These are phyloP conservation scores for Pseudozyma pruni DNA, from an alignment of 1,284 basidiomycete species.

Conservation along the genomic window DNA sequence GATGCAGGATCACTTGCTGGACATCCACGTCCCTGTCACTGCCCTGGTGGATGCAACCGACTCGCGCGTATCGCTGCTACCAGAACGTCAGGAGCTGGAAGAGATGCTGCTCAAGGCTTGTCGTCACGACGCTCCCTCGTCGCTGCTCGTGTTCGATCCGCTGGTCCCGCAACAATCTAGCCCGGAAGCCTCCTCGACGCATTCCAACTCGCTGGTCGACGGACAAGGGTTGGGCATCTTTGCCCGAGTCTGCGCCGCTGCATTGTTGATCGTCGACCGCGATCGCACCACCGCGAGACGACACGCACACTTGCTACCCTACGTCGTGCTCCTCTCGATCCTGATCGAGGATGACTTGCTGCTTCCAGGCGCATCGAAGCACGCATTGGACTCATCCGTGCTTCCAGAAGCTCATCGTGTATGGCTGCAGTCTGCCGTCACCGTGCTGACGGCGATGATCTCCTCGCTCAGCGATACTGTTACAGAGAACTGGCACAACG, in stretches of 20 bases:
- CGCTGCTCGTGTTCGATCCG: slow-evolving; percentile 40
- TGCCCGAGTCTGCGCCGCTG: slow-evolving; percentile 75
- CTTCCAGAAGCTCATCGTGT: slow-evolving; percentile 5
- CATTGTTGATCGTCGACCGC: slow-evolving; percentile 74
- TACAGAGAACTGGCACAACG: slow-evolving; percentile 47
- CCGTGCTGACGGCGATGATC: slow-evolving; percentile 36
- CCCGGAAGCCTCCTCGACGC: not conserved
- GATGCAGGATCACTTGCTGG: slow-evolving; percentile 35
- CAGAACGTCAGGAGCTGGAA: slow-evolving; percentile 18
- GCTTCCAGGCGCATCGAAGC: slow-evolving; percentile 69
- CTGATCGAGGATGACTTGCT: slow-evolving; percentile 69
- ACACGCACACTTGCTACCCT: slow-evolving; percentile 73
- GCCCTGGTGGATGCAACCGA: slow-evolving; percentile 10
- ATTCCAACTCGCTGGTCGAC: slow-evolving; percentile 67
- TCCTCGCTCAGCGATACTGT: slow-evolving; percentile 37
- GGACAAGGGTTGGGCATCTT: slow-evolving; percentile 74
- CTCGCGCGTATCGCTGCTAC: slow-evolving; percentile 13
- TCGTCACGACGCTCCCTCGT: slow-evolving; percentile 18
- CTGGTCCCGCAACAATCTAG: slow-evolving; percentile 13
- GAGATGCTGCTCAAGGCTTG: slow-evolving; percentile 31
- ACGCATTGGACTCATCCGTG: slow-evolving; percentile 19
- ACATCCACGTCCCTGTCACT: slow-evolving; percentile 32
- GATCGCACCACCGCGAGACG: slow-evolving; percentile 75
- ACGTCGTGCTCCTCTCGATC: slow-evolving; percentile 64
- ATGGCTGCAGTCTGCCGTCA: slow-evolving; percentile 48